phyloP scores from a whole-genome alignment of 1,284 basidiomycete genomes.

The Inonotus obliquus region DNA sequence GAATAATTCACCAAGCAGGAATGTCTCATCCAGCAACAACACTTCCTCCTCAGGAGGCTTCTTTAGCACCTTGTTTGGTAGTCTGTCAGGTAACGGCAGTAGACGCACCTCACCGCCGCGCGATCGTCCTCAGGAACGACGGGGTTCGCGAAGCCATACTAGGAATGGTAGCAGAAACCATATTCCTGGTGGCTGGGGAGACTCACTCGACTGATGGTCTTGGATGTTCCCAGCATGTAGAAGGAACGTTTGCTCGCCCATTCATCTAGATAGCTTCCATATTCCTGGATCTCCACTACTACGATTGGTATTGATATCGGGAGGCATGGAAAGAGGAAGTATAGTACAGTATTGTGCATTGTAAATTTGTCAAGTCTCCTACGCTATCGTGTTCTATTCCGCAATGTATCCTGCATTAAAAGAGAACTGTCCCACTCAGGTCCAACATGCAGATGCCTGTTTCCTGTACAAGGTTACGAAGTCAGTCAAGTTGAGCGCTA shows the following conservation, averaged over 20 bases:
- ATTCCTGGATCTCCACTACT: background rate
- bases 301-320: background rate
- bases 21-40: background rate
- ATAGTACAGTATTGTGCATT: constrained; percentile 11
- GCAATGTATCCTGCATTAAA: background rate
- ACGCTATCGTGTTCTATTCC: background rate
- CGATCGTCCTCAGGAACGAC: background rate
- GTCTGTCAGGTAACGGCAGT: background rate
- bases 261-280: background rate
- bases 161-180: background rate
- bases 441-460: too few species aligned
- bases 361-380: constrained; percentile 1
- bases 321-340: background rate
- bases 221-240: background rate
- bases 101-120: background rate
- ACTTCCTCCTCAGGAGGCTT: background rate
- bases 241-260: background rate
- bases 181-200: constrained; percentile 8
- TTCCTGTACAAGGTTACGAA: background rate
- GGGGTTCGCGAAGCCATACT: background rate
- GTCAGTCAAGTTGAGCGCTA: background rate
- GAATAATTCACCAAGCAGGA: background rate
- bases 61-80: background rate
- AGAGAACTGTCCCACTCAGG: too few species aligned
- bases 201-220: background rate